Conservation (phyloP, 768 basidiomycete species). For the Ramaria sp. region DNA sequence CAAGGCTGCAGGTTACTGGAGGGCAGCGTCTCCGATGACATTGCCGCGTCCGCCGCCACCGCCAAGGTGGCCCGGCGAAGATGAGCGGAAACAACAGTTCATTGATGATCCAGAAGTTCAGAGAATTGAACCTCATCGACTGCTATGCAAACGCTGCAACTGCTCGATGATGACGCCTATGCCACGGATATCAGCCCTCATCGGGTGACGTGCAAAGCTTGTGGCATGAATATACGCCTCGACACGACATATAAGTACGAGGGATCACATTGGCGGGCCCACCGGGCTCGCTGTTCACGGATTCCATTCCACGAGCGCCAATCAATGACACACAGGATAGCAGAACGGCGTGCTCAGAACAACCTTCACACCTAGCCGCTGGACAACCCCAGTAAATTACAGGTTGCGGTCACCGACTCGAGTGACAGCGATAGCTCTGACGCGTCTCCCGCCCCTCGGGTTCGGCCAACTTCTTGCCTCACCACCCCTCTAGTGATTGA, state of each 20-base stretch:
- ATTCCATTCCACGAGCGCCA: conserved; percentile 5
- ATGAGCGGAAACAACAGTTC: conserved; percentile 8
- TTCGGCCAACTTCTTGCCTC: conserved; percentile 4
- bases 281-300: conserved; percentile 42
- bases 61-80: conserved; percentile 8
- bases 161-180: conserved; percentile 44
- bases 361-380: background rate
- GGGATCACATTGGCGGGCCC: conserved; percentile 56
- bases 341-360: background rate
- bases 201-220: conserved; percentile 45
- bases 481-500: conserved; percentile 3
- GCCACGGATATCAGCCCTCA: conserved; percentile 39
- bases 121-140: conserved; percentile 3
- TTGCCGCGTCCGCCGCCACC: conserved; percentile 2
- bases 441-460: conserved; percentile 6
- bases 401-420: background rate
- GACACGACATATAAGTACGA: conserved; percentile 59
- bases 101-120: conserved; percentile 1
- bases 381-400: background rate
- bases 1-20: background rate
- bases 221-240: conserved; percentile 49
- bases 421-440: conserved; percentile 5
- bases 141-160: conserved; percentile 4
- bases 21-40: background rate
- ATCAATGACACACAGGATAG: background rate